Base-by-base conservation (phyloP, 2,329 filamentous ascomycete species). In the Fusarium austroafricanum region DNA sequence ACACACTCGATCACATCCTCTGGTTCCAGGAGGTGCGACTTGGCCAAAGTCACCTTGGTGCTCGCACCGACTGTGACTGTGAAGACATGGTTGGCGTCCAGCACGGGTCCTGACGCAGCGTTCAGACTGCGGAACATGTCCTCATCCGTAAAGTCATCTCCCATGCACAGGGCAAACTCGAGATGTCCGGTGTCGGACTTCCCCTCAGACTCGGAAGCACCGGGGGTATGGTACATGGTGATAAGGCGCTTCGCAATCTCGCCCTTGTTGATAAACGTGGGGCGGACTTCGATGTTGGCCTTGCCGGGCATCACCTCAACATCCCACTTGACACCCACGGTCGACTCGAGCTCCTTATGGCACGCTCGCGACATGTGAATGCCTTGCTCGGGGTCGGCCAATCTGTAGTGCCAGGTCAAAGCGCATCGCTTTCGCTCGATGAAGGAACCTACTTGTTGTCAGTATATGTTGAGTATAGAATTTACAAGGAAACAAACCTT, bases 281-380 rank as follows among this genome's bases (percentile, higher is more conserved):
- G 95, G n/a, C 96, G 90, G 31, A 98, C 95, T 80, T 99, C 96
- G 26, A 99, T 85, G 77, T 98, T 98, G 65, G 95, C 95, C 82
- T 98, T 99, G 73, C 96, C 96, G 0, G 90, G 88, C 94, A 98
- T 98, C 61, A 99, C 94, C 74, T 98, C 95, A 5, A 98, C 92
- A 46, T 97, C 94, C 87, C 91, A 97, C 67, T 89, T 89, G 75
- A 89, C 91, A 51, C 83, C 89, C 1, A 97, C 91, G 0, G 89
- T 92, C 6, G 85, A 83, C 76, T 96, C 91, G 17, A 99, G 87
- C 69, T 94, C 89, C 77, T 91, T 91, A 68, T 94, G 90, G 75
- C 93, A 96, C 76, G 94, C 90, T 23, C 86, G 87, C 7, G 94
- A 90, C 81, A 95, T 92, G 79, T 92, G 92, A 0, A 88, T 80